phyloP scores from a whole-genome alignment of 257 asterid genomes.

The Nicotiana paniculata region DNA sequence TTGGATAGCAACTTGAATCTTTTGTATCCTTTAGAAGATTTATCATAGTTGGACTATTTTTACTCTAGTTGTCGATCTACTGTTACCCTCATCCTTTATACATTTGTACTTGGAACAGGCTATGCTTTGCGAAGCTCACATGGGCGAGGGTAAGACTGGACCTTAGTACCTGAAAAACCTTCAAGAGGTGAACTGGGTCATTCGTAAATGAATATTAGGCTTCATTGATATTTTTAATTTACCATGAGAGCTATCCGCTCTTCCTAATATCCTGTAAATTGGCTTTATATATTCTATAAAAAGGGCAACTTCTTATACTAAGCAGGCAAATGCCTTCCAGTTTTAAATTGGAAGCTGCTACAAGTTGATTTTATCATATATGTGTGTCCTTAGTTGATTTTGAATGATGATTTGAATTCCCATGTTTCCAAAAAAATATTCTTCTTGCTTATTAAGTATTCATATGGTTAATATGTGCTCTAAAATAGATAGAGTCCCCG shows the following conservation, averaged over 20 bases:
- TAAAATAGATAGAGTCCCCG: background rate
- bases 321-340: background rate
- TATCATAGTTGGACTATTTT: background rate
- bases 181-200: background rate
- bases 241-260: background rate
- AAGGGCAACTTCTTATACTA: background rate
- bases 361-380: background rate
- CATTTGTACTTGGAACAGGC: background rate
- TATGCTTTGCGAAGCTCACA: background rate
- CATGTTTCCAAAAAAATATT: too few relatives aligned
- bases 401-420: background rate
- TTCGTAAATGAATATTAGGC: background rate
- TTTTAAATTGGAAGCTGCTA: background rate
- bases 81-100: background rate
- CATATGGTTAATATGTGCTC: background rate
- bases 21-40: background rate
- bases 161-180: background rate
- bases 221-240: background rate
- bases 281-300: background rate
- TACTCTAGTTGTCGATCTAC: background rate
- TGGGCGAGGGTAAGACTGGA: background rate
- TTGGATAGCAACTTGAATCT: background rate
- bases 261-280: background rate
- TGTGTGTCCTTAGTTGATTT: background rate
- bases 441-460: background rate